phyloP scores from a whole-genome alignment of 1,284 basidiomycete genomes.

The Vanrija sp. region DNA sequence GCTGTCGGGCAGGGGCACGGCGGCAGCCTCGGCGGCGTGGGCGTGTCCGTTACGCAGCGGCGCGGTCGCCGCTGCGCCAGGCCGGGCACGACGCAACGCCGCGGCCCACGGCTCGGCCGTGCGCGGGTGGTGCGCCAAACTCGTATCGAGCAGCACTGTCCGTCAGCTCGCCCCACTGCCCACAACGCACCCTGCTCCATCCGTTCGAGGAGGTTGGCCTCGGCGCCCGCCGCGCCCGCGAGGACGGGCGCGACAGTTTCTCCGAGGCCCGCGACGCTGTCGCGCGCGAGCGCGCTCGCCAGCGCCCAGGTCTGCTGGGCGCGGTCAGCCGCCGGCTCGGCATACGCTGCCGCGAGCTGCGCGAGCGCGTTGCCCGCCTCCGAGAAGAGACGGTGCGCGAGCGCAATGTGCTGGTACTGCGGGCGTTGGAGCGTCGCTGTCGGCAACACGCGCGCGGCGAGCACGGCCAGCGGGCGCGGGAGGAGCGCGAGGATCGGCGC shows the following conservation, averaged over 20 bases:
- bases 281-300: neutral
- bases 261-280: neutral
- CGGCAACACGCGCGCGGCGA: conserved; percentile 5
- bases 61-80: too few species aligned
- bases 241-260: conserved; percentile 3
- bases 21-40: too few species aligned
- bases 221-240: neutral
- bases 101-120: neutral
- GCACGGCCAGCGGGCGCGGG: neutral
- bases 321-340: neutral
- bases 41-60: too few species aligned
- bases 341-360: conserved; percentile 39
- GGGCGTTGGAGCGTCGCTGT: conserved; percentile 7
- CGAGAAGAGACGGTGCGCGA: conserved; percentile 31
- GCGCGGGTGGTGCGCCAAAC: neutral
- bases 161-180: neutral
- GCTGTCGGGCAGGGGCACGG: too few species aligned
- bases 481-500: conserved; percentile 8
- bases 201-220: conserved; percentile 11
- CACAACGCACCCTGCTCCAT: conserved; percentile 6
- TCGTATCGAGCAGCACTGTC: neutral
- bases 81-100: neutral
- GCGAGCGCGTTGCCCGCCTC: conserved; percentile 30
- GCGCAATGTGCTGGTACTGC: conserved; percentile 30
- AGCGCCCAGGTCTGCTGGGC: neutral